Evolutionary conservation across 352 stramenopile species (phyloP).

Genomic region (Phytophthora sp.): DNA sequence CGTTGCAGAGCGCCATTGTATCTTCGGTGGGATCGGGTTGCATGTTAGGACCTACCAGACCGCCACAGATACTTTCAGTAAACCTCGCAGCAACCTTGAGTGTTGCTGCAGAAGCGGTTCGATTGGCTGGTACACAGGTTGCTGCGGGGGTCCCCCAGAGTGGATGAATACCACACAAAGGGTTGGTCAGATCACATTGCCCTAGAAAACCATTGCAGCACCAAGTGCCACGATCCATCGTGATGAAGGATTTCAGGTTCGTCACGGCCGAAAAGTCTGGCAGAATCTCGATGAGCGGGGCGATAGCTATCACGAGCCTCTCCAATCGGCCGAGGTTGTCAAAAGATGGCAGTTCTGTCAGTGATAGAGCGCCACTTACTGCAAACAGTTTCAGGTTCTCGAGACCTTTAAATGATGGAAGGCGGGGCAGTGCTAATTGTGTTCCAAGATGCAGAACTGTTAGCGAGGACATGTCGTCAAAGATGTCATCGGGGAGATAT

Average conservation of each 20-base stretch:
- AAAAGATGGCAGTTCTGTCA: conserved; percentile 19
- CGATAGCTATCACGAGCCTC: conserved; percentile 10
- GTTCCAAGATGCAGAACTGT: conserved; percentile 26
- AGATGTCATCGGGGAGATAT: conserved; percentile 26
- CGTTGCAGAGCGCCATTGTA: conserved; percentile 16
- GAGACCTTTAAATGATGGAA: conserved; percentile 32
- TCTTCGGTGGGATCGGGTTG: neutral
- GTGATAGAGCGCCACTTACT: conserved; percentile 2
- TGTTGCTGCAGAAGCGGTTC: neutral
- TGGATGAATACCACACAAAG: conserved; percentile 1
- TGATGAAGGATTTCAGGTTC: conserved; percentile 13
- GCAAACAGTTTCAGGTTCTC: conserved; percentile 28
- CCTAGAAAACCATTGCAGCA: conserved; percentile 41
- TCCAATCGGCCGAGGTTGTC: conserved; percentile 14
- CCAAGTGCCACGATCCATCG: neutral
- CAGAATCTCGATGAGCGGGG: neutral
- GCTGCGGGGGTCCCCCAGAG: conserved; percentile 6
- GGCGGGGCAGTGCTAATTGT: neutral
- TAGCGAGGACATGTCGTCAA: conserved; percentile 37
- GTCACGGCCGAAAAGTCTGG: conserved; percentile 10
- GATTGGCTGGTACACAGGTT: conserved; percentile 1
- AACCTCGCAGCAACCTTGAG: neutral
- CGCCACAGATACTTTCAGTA: neutral
- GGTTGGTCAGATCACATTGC: conserved; percentile 4
- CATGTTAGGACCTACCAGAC: neutral